Percentiles rank a stretch among this genome's conserved stretches.
phyloP scores from a whole-genome alignment of 345 rosid genomes.

The Ceriops tagal region DNA sequence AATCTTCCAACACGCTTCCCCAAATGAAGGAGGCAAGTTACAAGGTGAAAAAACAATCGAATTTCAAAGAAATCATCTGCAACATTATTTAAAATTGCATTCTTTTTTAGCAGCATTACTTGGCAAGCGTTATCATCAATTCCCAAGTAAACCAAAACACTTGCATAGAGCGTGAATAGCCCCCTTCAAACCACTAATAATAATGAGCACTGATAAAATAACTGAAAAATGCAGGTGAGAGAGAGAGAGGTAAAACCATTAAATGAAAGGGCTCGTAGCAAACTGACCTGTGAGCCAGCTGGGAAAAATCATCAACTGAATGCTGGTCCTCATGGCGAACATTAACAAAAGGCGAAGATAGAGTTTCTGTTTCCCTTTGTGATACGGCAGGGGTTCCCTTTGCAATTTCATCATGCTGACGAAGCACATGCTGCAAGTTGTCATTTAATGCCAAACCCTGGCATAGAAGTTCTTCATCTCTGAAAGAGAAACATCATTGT shows the following conservation, averaged over 20 bases:
- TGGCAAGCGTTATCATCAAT: no score
- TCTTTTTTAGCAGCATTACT: no score
- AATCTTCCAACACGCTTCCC: background rate
- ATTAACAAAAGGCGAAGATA: constrained; percentile 50
- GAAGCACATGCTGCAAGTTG: constrained; percentile 73
- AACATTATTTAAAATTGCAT: no score
- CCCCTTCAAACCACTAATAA: background rate
- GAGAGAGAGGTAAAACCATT: background rate
- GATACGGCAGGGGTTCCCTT: constrained; percentile 46
- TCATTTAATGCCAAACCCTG: constrained; percentile 91
- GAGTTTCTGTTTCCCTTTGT: constrained; percentile 30
- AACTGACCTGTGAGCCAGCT: constrained; percentile 72
- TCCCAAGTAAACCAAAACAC: no score
- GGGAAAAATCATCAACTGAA: constrained; percentile 75
- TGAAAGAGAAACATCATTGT: constrained; percentile 28
- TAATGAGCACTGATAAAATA: background rate
- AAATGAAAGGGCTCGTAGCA: no score
- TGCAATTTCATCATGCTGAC: constrained; percentile 70
- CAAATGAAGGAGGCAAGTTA: background rate
- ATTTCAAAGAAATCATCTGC: no score
- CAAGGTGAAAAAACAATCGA: no score
- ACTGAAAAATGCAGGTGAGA: background rate
- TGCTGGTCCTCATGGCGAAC: constrained; percentile 72
- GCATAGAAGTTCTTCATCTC: constrained; percentile 75
- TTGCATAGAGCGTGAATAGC: background rate